Percentiles rank a stretch among this genome's conserved stretches.
These are phyloP conservation scores for Nelumbo lutea DNA, from an alignment of 164 flowering plant species.

Conservation along the genomic window DNA sequence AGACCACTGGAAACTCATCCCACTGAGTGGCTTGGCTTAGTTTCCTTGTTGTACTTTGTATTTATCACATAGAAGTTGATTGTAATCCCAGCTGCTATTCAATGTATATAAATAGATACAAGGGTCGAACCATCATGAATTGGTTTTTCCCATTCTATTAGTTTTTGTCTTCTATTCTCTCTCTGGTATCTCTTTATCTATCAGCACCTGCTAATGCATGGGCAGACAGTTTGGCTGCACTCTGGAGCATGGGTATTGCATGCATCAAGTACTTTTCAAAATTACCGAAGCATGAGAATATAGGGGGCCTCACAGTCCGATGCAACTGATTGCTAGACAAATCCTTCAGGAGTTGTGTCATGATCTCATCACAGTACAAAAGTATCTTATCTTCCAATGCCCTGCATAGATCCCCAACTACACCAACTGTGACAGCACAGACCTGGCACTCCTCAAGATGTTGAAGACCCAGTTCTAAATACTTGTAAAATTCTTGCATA, in stretches of 20 bases:
- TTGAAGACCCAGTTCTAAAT: constrained; percentile 72
- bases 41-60: no score
- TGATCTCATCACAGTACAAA: not conserved
- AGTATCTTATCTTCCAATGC: constrained; percentile 2
- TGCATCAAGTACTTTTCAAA: constrained; percentile 15
- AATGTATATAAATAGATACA: no score
- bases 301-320: constrained; percentile 13
- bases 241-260: constrained; percentile 15
- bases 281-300: constrained; percentile 15
- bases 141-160: no score
- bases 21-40: no score
- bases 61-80: no score
- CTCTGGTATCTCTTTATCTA: no score
- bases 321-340: constrained; percentile 15
- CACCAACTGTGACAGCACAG: constrained; percentile 56
- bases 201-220: constrained; percentile 9
- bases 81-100: no score
- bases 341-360: no score
- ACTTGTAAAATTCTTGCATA: constrained; percentile 61
- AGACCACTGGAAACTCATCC: no score
- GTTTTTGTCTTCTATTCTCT: no score
- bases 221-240: constrained; percentile 14
- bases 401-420: constrained; percentile 3
- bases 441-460: constrained; percentile 71
- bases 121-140: no score